These are phyloP conservation scores for Sugiyamaella marilandica DNA, from an alignment of 805 yeast species.

Conservation along the genomic window DNA sequence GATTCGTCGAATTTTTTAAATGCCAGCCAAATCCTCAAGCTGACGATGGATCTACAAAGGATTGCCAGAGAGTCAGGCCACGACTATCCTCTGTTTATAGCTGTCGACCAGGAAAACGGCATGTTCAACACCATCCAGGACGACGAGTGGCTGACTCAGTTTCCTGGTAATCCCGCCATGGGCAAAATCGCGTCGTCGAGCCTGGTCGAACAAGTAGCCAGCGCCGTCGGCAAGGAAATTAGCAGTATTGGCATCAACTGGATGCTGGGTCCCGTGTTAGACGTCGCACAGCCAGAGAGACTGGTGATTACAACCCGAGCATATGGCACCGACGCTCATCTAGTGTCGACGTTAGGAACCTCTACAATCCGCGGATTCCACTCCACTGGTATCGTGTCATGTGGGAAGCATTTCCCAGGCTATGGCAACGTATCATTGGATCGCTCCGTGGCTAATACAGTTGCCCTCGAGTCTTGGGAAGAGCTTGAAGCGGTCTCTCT, in stretches of 20 bases:
- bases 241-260: conserved; percentile 50
- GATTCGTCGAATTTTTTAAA: conserved; percentile 46
- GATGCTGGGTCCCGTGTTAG: conserved; percentile 57
- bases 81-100: conserved; percentile 49
- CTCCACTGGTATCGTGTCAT: conserved; percentile 49
- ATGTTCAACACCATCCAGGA: conserved; percentile 56
- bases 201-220: conserved; percentile 46
- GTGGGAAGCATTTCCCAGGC: conserved; percentile 65
- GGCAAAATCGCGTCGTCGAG: conserved; percentile 49
- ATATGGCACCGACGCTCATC: conserved; percentile 55
- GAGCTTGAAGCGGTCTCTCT: conserved; percentile 47
- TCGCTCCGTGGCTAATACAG: conserved; percentile 50
- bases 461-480: conserved; percentile 50
- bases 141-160: conserved; percentile 46
- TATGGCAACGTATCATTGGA: conserved; percentile 58
- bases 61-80: conserved; percentile 49
- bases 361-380: conserved; percentile 50
- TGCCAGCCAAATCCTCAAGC: conserved; percentile 85
- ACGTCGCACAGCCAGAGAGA: conserved; percentile 50
- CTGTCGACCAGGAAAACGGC: conserved; percentile 61
- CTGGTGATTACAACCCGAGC: conserved; percentile 58
- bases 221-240: conserved; percentile 52
- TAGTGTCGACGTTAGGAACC: conserved; percentile 47
- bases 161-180: conserved; percentile 61
- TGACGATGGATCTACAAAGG: conserved; percentile 50